These are phyloP conservation scores for Sordariomycetes sp. DNA, from an alignment of 2,329 filamentous ascomycete species.

Conservation along the genomic window DNA sequence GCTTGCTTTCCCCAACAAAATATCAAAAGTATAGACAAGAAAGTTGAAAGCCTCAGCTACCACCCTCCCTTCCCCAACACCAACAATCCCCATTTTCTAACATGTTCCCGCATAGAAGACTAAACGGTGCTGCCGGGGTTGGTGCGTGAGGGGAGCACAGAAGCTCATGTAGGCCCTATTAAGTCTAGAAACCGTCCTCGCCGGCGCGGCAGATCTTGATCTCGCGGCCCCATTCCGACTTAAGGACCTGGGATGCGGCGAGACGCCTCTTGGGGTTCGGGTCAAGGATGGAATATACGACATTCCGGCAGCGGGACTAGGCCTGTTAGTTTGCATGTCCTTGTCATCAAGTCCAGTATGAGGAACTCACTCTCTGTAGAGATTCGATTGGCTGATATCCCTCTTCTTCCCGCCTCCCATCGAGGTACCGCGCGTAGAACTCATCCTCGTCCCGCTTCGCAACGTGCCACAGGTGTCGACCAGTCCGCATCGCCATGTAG, in stretches of 20 bases:
- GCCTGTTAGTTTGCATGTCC: neutral
- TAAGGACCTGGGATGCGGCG: slow-evolving; percentile 90
- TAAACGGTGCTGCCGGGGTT: too few species aligned
- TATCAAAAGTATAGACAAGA: neutral
- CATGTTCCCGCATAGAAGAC: too few species aligned
- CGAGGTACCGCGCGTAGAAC: slow-evolving; percentile 89
- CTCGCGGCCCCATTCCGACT: slow-evolving; percentile 97
- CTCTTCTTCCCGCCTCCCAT: slow-evolving; percentile 86
- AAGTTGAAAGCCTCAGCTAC: neutral
- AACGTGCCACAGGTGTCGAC: slow-evolving; percentile 91
- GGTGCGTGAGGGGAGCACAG: too few species aligned
- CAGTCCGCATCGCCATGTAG: slow-evolving; percentile 99
- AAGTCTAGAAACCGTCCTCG: slow-evolving; percentile 73
- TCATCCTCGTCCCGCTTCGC: slow-evolving; percentile 87
- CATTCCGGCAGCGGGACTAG: slow-evolving; percentile 91
- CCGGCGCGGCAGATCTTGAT: slow-evolving; percentile 96
- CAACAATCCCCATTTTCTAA: neutral
- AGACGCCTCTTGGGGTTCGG: slow-evolving; percentile 88
- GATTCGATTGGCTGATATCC: slow-evolving; percentile 96
- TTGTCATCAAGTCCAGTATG: neutral
- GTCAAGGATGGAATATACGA: slow-evolving; percentile 97
- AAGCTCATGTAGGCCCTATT: neutral
- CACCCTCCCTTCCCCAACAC: neutral
- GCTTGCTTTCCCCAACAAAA: neutral
- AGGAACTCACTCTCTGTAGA: slow-evolving; percentile 68